Evolutionary conservation across 2,329 filamentous ascomycete species (phyloP).

Genomic region (Paraphaeosphaeria sporulosa): DNA sequence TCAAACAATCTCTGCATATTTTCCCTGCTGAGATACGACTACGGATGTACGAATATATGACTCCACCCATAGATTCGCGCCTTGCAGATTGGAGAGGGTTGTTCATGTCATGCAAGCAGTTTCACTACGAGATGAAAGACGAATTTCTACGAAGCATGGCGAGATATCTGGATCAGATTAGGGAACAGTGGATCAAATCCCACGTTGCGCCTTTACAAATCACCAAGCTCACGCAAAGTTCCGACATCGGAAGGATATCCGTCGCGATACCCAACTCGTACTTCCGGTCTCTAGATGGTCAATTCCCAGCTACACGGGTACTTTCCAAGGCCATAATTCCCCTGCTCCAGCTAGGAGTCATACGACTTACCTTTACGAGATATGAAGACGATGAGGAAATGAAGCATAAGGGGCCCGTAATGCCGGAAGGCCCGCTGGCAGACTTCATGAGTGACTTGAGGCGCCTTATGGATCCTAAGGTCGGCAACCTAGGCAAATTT

Average conservation of each 20-base stretch:
- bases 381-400: slow-evolving; percentile 3
- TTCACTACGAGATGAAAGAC: slow-evolving; percentile 10
- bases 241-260: background rate
- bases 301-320: background rate
- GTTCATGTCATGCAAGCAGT: slow-evolving; percentile 1
- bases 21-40: slow-evolving; percentile 7
- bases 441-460: slow-evolving; percentile 1
- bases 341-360: background rate
- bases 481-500: background rate
- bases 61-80: background rate
- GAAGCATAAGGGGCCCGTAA: background rate
- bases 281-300: slow-evolving; percentile 4
- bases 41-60: slow-evolving; percentile 1
- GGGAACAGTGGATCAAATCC: background rate
- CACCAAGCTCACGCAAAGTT: background rate
- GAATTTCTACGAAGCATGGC: slow-evolving; percentile 5
- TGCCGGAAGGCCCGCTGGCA: background rate
- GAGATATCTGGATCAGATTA: background rate
- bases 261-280: slow-evolving; percentile 9
- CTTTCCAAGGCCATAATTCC: background rate
- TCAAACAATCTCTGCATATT: background rate
- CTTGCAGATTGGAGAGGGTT: slow-evolving; percentile 6
- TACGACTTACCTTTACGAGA: background rate
- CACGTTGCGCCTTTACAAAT: background rate
- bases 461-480: background rate